Conservation (phyloP, 495 filamentous ascomycete species). For the Daldinia grandis region DNA sequence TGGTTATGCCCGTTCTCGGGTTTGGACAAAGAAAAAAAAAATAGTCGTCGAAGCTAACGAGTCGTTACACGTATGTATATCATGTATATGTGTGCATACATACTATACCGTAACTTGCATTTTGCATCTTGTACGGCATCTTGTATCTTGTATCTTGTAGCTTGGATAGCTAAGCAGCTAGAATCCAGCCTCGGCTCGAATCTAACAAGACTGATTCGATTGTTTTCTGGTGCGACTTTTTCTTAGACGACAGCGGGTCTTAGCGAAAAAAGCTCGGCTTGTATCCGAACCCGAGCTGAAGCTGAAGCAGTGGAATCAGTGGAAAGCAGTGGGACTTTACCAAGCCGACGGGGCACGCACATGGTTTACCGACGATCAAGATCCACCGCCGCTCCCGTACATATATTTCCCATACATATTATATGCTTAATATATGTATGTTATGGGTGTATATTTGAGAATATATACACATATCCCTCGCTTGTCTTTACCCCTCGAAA, state of each 20-base stretch:
- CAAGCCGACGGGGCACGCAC: conserved; percentile 33
- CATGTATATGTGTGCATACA: neutral
- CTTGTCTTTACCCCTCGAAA: neutral
- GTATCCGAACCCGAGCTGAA: conserved; percentile 4
- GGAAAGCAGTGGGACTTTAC: conserved; percentile 10
- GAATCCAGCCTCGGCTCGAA: neutral
- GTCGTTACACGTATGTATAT: neutral
- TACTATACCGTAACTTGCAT: neutral
- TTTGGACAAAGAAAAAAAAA: neutral
- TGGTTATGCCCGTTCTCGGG: neutral
- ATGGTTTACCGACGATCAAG: conserved; percentile 37
- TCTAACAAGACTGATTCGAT: neutral
- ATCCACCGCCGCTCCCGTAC: conserved; percentile 21
- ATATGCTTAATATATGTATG: neutral
- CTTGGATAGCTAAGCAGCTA: neutral
- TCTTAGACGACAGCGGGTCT: conserved; percentile 2
- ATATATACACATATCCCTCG: neutral
- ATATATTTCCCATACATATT: neutral
- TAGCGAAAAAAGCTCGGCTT: neutral
- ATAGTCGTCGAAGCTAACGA: neutral
- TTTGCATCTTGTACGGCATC: neutral
- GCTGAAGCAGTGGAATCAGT: neutral
- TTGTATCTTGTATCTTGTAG: neutral
- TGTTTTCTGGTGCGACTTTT: neutral
- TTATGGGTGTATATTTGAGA: neutral